Evolutionary conservation across 2,329 filamentous ascomycete genomes (phyloP).

Genomic region (Ascochyta fabae): DNA sequence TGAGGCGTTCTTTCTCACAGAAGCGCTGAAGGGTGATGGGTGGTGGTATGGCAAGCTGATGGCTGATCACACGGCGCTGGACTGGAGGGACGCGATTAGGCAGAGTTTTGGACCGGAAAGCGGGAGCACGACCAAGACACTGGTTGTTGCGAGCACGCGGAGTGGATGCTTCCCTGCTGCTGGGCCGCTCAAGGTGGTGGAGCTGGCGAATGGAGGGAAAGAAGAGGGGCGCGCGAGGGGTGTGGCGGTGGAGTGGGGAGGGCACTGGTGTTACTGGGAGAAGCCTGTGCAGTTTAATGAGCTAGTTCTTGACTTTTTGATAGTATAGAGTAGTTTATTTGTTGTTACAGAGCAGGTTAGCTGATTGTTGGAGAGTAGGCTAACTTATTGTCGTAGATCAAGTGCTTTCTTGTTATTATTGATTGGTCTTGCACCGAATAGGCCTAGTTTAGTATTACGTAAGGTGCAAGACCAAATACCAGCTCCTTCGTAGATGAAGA

Average conservation of each 20-base stretch:
- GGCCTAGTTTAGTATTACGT: background rate
- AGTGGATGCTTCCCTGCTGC: slow-evolving; percentile 40
- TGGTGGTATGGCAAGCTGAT: slow-evolving; percentile 41
- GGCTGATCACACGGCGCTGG: slow-evolving; percentile 38
- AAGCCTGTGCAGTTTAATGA: slow-evolving; percentile 33
- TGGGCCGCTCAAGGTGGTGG: slow-evolving; percentile 31
- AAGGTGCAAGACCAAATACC: too few relatives aligned
- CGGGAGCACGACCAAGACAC: slow-evolving; percentile 23
- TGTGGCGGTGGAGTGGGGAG: slow-evolving; percentile 33
- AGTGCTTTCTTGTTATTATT: too few relatives aligned
- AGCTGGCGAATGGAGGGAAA: slow-evolving; percentile 25
- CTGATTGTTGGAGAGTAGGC: too few relatives aligned
- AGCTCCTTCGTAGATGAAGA: too few relatives aligned
- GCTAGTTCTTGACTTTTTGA: slow-evolving; percentile 24
- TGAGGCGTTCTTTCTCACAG: slow-evolving; percentile 32
- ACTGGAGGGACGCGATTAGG: slow-evolving; percentile 33
- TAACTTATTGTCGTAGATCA: too few relatives aligned
- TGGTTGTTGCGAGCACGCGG: slow-evolving; percentile 35
- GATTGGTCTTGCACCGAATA: background rate
- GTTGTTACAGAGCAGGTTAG: too few relatives aligned
- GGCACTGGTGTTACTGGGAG: slow-evolving; percentile 45
- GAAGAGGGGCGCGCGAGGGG: slow-evolving; percentile 23
- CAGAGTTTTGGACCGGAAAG: slow-evolving; percentile 26
- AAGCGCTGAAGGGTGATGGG: slow-evolving; percentile 33
- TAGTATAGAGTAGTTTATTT: background rate